Percentiles rank a stretch among this genome's conserved stretches.
Conservation (phyloP, 805 yeast genomes). For the Saturnispora silvae region DNA sequence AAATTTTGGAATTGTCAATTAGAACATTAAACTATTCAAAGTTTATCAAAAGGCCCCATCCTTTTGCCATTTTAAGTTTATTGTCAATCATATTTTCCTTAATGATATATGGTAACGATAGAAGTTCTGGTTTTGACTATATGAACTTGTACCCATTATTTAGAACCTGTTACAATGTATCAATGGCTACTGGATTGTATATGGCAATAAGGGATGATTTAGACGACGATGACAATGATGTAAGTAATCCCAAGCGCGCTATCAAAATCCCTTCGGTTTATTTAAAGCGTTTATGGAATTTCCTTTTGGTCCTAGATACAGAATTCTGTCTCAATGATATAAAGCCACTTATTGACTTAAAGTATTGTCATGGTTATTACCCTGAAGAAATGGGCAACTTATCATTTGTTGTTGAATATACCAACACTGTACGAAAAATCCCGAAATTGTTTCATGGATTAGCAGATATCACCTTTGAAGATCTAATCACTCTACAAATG, state of each 20-base stretch:
- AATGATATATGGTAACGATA: slow-evolving; percentile 12
- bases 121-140: slow-evolving; percentile 8
- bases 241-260: no score
- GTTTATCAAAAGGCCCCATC: slow-evolving; percentile 7
- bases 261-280: slow-evolving; percentile 3
- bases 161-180: slow-evolving; percentile 8
- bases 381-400: background rate
- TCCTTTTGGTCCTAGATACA: slow-evolving; percentile 12
- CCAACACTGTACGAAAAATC: background rate
- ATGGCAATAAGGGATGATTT: slow-evolving; percentile 2
- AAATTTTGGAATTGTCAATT: slow-evolving; percentile 8
- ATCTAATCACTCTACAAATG: background rate
- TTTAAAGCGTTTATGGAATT: slow-evolving; percentile 14
- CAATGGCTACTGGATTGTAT: slow-evolving; percentile 10
- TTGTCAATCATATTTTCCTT: slow-evolving; percentile 9
- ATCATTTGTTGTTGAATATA: background rate
- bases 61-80: slow-evolving; percentile 8
- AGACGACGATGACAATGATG: background rate
- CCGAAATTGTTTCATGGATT: background rate
- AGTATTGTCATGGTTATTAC: slow-evolving; percentile 10
- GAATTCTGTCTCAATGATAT: slow-evolving; percentile 7
- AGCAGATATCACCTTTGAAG: background rate
- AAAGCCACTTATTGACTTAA: slow-evolving; percentile 12
- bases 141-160: slow-evolving; percentile 10
- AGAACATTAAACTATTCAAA: slow-evolving; percentile 10